These are phyloP conservation scores for Manihot esculenta DNA, from an alignment of 441 rosid genomes.

Conservation along the genomic window DNA sequence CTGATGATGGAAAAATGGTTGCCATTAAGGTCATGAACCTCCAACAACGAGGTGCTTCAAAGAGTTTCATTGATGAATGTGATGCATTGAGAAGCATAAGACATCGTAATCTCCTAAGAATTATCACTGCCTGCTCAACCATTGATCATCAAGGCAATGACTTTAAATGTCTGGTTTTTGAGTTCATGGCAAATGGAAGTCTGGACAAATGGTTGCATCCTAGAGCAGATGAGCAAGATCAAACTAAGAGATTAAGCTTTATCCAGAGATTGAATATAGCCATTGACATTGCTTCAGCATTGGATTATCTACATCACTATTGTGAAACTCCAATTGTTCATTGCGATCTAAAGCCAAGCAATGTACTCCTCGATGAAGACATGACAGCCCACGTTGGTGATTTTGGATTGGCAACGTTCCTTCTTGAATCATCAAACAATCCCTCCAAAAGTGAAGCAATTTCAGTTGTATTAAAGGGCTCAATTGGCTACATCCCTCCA, in stretches of 20 bases:
- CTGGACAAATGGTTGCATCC: constrained; percentile 38
- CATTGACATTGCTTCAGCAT: constrained; percentile 43
- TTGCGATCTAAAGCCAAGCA: constrained; percentile 32
- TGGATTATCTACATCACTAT: constrained; percentile 47
- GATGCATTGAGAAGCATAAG: constrained; percentile 33
- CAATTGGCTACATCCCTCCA: constrained; percentile 46
- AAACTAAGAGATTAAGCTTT: constrained; percentile 23
- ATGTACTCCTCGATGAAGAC: constrained; percentile 26
- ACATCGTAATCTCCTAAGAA: constrained; percentile 40
- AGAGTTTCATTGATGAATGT: constrained; percentile 48
- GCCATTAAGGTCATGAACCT: constrained; percentile 45
- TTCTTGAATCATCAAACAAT: constrained; percentile 22
- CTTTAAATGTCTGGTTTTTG: constrained; percentile 41
- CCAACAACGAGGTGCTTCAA: constrained; percentile 39
- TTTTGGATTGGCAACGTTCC: constrained; percentile 36
- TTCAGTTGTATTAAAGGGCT: constrained; percentile 38
- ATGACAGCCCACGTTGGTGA: constrained; percentile 33
- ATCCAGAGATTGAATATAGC: constrained; percentile 37
- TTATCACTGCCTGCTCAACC: constrained; percentile 35
- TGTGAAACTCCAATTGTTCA: constrained; percentile 36
- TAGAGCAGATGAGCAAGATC: neutral
- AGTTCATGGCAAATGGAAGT: constrained; percentile 47
- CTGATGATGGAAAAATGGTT: constrained; percentile 9
- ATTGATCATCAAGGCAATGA: constrained; percentile 36
- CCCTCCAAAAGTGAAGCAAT: constrained; percentile 20